A percentile compares a stretch with the other conserved stretches of the same genome.
phyloP scores from a whole-genome alignment of 768 basidiomycete species.

The Tulasnella sp. region DNA sequence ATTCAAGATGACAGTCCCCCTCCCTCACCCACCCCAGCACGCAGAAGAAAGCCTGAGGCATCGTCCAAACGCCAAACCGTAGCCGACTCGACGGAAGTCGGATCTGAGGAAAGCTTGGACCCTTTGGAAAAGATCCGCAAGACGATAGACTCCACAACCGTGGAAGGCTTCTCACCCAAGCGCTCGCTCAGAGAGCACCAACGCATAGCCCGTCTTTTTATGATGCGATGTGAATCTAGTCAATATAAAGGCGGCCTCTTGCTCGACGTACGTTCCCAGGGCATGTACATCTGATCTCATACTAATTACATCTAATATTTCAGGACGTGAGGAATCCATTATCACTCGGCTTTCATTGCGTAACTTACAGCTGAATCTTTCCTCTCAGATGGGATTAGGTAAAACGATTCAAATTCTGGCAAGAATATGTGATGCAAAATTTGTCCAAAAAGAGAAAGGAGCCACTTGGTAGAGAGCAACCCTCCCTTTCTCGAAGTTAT shows the following conservation, averaged over 20 bases:
- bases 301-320: not conserved
- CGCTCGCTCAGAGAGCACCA: not conserved
- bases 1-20: not conserved
- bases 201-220: not conserved
- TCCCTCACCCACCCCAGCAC: not conserved
- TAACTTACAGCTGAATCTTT: not conserved
- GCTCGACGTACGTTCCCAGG: not conserved
- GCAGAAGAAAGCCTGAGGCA: not conserved
- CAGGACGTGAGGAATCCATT: not conserved
- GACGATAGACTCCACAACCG: not conserved
- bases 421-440: not conserved
- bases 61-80: not conserved
- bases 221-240: not conserved
- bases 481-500: not conserved
- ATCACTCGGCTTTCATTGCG: not conserved
- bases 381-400: not conserved
- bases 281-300: not conserved
- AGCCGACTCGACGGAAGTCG: too few species aligned
- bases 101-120: not conserved
- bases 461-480: not conserved
- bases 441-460: not conserved
- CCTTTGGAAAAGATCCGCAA: not conserved
- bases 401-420: constrained; percentile 4
- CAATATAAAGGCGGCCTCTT: not conserved
- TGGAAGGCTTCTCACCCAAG: not conserved